phyloP scores from a whole-genome alignment of 2,329 filamentous ascomycete genomes.

The Chaetomium sp. region DNA sequence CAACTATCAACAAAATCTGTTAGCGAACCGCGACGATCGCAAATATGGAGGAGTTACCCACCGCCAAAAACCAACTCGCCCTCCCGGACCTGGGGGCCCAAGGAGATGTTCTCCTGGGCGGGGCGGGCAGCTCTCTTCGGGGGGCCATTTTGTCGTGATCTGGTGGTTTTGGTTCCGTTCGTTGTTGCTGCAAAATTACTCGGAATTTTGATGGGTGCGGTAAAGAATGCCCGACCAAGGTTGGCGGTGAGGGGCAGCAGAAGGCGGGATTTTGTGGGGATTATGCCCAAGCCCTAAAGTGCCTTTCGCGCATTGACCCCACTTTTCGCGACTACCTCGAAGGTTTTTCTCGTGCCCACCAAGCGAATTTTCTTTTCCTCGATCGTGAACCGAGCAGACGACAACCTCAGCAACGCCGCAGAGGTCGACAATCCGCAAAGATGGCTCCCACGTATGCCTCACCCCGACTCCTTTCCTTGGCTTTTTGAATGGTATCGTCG shows the following conservation, averaged over 20 bases:
- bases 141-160: conserved; percentile 67
- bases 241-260: conserved; percentile 35
- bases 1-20: conserved; percentile 50
- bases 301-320: conserved; percentile 28
- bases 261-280: conserved; percentile 25
- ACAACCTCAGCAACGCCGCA: conserved; percentile 38
- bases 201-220: conserved; percentile 34
- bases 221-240: conserved; percentile 33
- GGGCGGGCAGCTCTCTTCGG: conserved; percentile 85
- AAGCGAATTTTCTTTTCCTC: conserved; percentile 25
- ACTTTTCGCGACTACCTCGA: conserved; percentile 20
- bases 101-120: conserved; percentile 95
- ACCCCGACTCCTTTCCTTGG: conserved; percentile 29
- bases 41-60: conserved; percentile 19
- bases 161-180: conserved; percentile 35
- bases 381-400: conserved; percentile 30
- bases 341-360: conserved; percentile 28
- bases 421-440: conserved; percentile 39
- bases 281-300: conserved; percentile 36
- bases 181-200: conserved; percentile 35
- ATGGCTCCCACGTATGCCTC: conserved; percentile 42
- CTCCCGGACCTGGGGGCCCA: conserved; percentile 86
- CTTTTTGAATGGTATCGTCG: conserved; percentile 35
- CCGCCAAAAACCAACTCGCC: conserved; percentile 95
- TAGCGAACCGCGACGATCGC: conserved; percentile 7